Evolutionary conservation across 1,139 yeast species (phyloP).

Genomic region (Yamadazyma conglobata): DNA sequence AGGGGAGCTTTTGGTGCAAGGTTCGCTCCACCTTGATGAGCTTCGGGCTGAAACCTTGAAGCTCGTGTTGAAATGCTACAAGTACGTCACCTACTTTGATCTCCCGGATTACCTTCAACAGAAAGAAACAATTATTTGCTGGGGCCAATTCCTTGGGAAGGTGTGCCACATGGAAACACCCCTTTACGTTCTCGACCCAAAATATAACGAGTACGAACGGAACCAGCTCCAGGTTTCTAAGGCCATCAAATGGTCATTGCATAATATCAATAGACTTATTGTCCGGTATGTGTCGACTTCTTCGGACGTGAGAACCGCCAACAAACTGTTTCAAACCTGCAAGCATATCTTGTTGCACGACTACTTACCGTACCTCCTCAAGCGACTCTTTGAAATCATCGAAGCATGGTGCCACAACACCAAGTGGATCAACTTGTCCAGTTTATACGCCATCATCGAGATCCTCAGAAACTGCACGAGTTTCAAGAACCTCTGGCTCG

Average conservation of each 20-base stretch:
- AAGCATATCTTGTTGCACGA: conserved; percentile 46
- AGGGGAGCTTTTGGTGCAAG: conserved; percentile 56
- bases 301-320: too few relatives aligned
- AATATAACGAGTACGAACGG: conserved; percentile 30
- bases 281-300: conserved; percentile 77
- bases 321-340: too few relatives aligned
- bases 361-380: conserved; percentile 72
- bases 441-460: conserved; percentile 62
- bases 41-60: conserved; percentile 71
- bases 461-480: conserved; percentile 66
- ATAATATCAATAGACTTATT: conserved; percentile 72
- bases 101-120: conserved; percentile 69
- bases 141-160: conserved; percentile 78
- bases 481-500: conserved; percentile 66
- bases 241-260: conserved; percentile 88
- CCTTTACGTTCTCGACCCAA: conserved; percentile 26
- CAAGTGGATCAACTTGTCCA: conserved; percentile 68
- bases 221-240: conserved; percentile 47
- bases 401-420: conserved; percentile 67
- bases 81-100: conserved; percentile 77
- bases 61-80: conserved; percentile 72
- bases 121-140: conserved; percentile 53
- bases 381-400: conserved; percentile 60
- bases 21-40: conserved; percentile 33
- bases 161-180: conserved; percentile 65